These are phyloP conservation scores for Gossypium trilobum DNA, from an alignment of 441 rosid genomes.

Conservation along the genomic window DNA sequence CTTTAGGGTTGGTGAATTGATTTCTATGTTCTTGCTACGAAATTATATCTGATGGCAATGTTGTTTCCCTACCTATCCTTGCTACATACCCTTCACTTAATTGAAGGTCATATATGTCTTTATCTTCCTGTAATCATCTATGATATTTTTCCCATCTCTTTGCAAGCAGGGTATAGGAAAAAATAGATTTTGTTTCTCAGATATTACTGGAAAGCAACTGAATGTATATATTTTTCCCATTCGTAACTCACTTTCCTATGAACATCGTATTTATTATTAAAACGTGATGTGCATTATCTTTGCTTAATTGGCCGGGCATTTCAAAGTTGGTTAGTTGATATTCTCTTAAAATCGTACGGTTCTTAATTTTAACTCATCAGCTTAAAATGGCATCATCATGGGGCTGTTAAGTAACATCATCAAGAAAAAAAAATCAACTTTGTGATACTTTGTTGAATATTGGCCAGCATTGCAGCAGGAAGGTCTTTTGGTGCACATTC, in stretches of 20 bases:
- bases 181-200: not conserved
- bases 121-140: not conserved
- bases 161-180: not conserved
- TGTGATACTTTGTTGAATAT: no score
- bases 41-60: constrained; percentile 21
- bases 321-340: no score
- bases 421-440: no score
- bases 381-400: no score
- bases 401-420: no score
- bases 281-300: not conserved
- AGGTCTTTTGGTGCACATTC: no score
- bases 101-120: not conserved
- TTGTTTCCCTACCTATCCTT: not conserved
- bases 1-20: not conserved
- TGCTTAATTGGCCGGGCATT: no score
- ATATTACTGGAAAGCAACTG: not conserved
- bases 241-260: not conserved
- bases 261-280: not conserved
- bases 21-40: not conserved
- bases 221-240: not conserved
- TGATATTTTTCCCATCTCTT: not conserved
- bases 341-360: no score
- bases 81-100: not conserved
- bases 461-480: no score
- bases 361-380: no score